phyloP scores from a whole-genome alignment of 1,284 basidiomycete genomes.

The Crepidotus sp. region DNA sequence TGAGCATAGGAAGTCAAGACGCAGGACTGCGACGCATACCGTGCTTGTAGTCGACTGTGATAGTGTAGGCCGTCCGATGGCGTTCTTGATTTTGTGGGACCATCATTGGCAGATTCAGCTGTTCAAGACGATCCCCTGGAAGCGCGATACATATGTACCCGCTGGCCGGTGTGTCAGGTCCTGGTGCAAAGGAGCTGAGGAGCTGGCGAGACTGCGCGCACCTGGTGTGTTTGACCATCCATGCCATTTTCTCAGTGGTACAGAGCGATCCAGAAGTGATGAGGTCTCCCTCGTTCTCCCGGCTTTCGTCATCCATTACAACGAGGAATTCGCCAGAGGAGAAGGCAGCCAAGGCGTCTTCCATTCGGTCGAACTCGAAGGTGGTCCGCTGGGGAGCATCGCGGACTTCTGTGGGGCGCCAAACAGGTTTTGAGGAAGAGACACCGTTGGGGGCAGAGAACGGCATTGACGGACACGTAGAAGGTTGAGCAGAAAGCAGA shows the following conservation, averaged over 20 bases:
- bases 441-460: conserved; percentile 6
- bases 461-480: neutral
- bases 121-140: conserved; percentile 65
- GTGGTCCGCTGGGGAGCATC: conserved; percentile 25
- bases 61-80: conserved; percentile 93
- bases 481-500: neutral
- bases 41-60: conserved; percentile 90
- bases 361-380: conserved; percentile 62
- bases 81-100: conserved; percentile 85
- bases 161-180: conserved; percentile 34
- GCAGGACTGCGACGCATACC: conserved; percentile 36
- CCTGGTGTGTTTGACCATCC: conserved; percentile 97
- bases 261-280: conserved; percentile 77
- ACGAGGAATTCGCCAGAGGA: conserved; percentile 82
- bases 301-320: conserved; percentile 89
- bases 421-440: conserved; percentile 16
- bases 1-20: neutral
- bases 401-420: conserved; percentile 27
- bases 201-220: conserved; percentile 28
- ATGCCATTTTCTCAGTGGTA: conserved; percentile 97
- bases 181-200: conserved; percentile 4
- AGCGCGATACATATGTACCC: conserved; percentile 94
- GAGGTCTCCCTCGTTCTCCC: conserved; percentile 94
- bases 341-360: conserved; percentile 76
- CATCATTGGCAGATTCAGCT: conserved; percentile 92